phyloP scores from a whole-genome alignment of 2,329 filamentous ascomycete genomes.

The Aureobasidium sp. region DNA sequence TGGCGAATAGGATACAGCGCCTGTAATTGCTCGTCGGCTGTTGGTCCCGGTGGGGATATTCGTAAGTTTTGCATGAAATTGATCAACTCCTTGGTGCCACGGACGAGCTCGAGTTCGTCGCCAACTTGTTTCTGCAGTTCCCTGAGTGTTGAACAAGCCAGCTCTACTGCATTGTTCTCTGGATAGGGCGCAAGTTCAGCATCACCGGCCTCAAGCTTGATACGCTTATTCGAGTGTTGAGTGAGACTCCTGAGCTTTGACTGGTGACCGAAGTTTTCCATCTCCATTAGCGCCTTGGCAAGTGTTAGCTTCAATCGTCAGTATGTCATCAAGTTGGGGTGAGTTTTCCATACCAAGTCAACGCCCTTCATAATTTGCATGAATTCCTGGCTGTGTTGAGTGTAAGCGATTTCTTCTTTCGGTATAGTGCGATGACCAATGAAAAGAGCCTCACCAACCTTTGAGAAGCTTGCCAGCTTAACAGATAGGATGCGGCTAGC shows the following conservation, averaged over 20 bases:
- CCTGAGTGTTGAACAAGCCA: slow-evolving; percentile 3
- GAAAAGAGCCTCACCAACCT: slow-evolving; percentile 4
- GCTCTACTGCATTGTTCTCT: background rate
- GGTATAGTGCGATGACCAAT: background rate
- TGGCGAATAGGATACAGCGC: slow-evolving; percentile 12
- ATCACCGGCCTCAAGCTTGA: background rate
- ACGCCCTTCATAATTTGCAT: slow-evolving; percentile 15
- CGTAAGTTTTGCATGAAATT: slow-evolving; percentile 12
- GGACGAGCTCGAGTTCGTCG: slow-evolving; percentile 5
- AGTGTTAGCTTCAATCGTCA: background rate
- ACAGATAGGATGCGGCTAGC: slow-evolving; percentile 11
- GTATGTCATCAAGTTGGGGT: background rate
- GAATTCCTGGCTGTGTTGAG: slow-evolving; percentile 7
- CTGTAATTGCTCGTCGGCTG: slow-evolving; percentile 2
- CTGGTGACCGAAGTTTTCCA: slow-evolving; percentile 5
- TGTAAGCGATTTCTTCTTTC: background rate
- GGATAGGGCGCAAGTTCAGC: background rate
- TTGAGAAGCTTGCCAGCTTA: slow-evolving; percentile 10
- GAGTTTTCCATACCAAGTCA: slow-evolving; percentile 1
- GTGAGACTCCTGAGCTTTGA: background rate
- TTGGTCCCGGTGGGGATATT: slow-evolving; percentile 5
- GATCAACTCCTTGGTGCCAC: slow-evolving; percentile 9
- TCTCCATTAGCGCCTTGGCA: slow-evolving; percentile 11
- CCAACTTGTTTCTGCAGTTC: slow-evolving; percentile 5
- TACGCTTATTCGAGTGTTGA: background rate